Base-by-base conservation (phyloP, 345 rosid genomes). In the Eutrema japonicum region DNA sequence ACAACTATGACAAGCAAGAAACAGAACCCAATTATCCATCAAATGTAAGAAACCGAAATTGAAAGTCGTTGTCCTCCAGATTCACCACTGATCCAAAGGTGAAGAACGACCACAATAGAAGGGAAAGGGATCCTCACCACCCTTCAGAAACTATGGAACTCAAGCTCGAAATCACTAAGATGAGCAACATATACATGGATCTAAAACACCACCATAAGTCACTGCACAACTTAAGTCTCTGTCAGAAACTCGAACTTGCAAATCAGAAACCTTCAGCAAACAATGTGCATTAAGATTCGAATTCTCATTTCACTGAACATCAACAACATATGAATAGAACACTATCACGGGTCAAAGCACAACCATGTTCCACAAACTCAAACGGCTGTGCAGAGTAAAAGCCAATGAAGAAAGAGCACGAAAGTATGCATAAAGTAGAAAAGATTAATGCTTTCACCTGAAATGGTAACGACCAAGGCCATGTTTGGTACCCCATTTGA, bases 391-490 rank as follows among this genome's bases (percentile, higher is more conserved):
- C 47, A 33, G 43, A 10, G 68, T 30, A 63, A 32, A 43, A 48
- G 33, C 13, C 48, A 66, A 67, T 10, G 14, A 30, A 52, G 37
- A 18, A 10, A n/a, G 6, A 8, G 7, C 42, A 33, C 6, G 6
- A 54, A 33, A 13, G 22, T 6, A 13, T 12, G 60, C 40, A 33
- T 8, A 54, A 29, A 51, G 22, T 16, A 43, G 9, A 18, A 29
- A 71, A 42, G 54, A 42, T 0, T 14, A 51, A 50, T 41, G 63
- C 57, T 18, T 55, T 54, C 60, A 89, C 96, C 96, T 89, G 86
- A 87, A 89, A 77, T 87, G 22, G 22, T 18, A 18, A 18, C 22
- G 22, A 18, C 22, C 22, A 18, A 18, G 22, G 22, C 22, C 22
- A 18, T 18, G 22, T 18, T 18, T 18, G 22, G 22, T 18, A 18